Base-by-base conservation (phyloP, 192 early-diverging fungal species). In the Coemansia sp. region DNA sequence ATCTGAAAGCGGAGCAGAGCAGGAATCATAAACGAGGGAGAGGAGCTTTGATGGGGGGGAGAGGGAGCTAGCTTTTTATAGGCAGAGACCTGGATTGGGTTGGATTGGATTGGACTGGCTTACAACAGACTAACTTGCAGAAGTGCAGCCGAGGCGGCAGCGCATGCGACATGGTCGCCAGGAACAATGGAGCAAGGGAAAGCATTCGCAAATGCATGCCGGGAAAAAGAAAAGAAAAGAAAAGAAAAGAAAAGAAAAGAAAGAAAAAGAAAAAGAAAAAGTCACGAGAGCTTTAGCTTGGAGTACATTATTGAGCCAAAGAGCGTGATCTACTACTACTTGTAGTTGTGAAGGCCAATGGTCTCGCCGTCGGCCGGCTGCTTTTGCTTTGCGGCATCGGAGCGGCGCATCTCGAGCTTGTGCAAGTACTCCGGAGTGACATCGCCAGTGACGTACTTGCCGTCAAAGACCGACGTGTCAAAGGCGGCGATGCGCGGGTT, bases 391-490 rank as follows among this genome's bases (percentile, higher is more conserved):
- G 71, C 53, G 13, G 35, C 57, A 63, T 83, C 80, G 5, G 71
- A 70, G 71, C 80, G 80, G 50, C 68, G 71, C 24, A 45, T 60
- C 65, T 83, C 80, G 20, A 83, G 80, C 76, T 83, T 77, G 46
- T 74, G 60, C 63, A 95, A 67, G 66, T 95, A 95, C 57, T 86
- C 86, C 21, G 80, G 57, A 21, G 87, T 85, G 14, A 95, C 83
- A 59, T 84, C 85, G 58, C 91, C 93, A 7, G 96, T 94, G 24
- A 99, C 85, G 77, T 99, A 99, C 46, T 86, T 75, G 45, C 95
- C 94, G 63, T 94, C 94, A 77, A 99, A 99, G 8, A 99, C 96
- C 13, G 98, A 98, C 10, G 93, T 88, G 79, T 99, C 98, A 88
- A 98, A 99, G 14, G 70, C 59, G 28, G 78, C 82, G 53, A 99